Base-by-base conservation (phyloP, 352 stramenopile genomes). In the Pythium guiyangense region DNA sequence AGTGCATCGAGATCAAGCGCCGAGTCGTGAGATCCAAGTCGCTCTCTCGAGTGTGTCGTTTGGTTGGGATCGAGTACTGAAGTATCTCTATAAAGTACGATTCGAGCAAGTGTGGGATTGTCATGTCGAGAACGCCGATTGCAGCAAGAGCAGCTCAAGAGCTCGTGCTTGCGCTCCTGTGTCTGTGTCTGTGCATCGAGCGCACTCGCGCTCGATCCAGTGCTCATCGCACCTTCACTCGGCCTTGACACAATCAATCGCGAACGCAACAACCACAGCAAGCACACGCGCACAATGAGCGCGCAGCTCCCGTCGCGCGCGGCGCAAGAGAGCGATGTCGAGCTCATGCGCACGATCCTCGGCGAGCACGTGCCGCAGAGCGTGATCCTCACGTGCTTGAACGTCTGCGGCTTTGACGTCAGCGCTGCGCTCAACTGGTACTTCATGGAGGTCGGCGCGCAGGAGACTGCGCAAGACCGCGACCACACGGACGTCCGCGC, bases 271-370 rank as follows among this genome's bases (percentile, higher is more conserved):
- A 15, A 6, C n/a, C 12, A 22, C 42, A 47, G 6, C 17, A 47
- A 22, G 26, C 14, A 45, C 17, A 47, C 39, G 1, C 17, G 20
- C 17, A 25, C 40, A 37, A 61, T 29, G 40, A 34, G 25, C 59
- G 51, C 59, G 8, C 40, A 12, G 34, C 1, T 44, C 14, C 51
- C 51, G 39, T 57, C 51, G 22, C 42, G 47, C 37, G 51, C 57
- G 37, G 62, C 72, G 35, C 72, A 75, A 58, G 78, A 79, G 59
- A 82, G 67, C 63, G 85, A 95, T 54, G 64, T 95, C 49, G 85
- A 95, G 46, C 72, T 95, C 51, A 95, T 95, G 79, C 85, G 83
- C 55, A 93, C 83, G 54, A 95, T 95, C 57, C 70, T 95, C 26
- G 85, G 85, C 37, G 85, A 95, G 56, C 77, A 93, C 54, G 85